Evolutionary conservation across 768 basidiomycete species (phyloP).

Genomic region (Mycena belliarum): DNA sequence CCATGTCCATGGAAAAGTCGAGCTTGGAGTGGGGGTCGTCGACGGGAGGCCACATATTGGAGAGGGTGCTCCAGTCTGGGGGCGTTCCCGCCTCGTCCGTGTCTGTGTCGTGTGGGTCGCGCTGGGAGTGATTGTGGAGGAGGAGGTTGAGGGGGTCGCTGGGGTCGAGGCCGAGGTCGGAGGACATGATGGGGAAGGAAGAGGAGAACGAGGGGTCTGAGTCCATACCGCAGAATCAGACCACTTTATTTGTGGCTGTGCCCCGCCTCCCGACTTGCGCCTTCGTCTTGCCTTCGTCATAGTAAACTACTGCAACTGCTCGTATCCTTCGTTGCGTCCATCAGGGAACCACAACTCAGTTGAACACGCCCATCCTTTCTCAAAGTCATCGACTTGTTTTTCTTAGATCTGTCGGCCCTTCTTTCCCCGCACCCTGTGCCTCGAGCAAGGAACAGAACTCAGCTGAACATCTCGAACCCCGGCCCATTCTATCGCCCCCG

Average conservation of each 20-base stretch:
- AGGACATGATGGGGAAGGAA: slow-evolving; percentile 2
- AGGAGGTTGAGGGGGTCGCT: slow-evolving; percentile 62
- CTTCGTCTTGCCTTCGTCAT: not conserved
- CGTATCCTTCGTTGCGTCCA: not conserved
- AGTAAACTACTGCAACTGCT: no score
- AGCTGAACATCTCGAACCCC: not conserved
- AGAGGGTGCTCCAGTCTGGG: slow-evolving; percentile 57
- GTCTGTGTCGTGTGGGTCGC: slow-evolving; percentile 32
- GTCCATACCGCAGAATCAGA: not conserved
- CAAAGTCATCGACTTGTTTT: no score
- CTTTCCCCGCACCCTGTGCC: not conserved
- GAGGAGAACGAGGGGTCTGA: not conserved
- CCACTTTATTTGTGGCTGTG: not conserved
- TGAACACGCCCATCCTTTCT: no score
- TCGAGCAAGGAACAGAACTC: not conserved
- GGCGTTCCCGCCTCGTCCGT: slow-evolving; percentile 30
- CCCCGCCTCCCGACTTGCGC: not conserved
- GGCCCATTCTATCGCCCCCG: not conserved
- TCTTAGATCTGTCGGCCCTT: no score
- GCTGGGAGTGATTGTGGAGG: slow-evolving; percentile 45
- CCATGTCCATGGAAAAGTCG: slow-evolving; percentile 38
- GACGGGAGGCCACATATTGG: slow-evolving; percentile 45
- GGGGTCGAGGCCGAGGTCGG: slow-evolving; percentile 39
- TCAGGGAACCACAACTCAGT: no score
- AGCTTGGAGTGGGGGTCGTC: slow-evolving; percentile 30